Percentiles rank a stretch among this genome's conserved stretches.
Evolutionary conservation across 352 stramenopile species (phyloP).

Genomic region (Phytophthora palmivora): DNA sequence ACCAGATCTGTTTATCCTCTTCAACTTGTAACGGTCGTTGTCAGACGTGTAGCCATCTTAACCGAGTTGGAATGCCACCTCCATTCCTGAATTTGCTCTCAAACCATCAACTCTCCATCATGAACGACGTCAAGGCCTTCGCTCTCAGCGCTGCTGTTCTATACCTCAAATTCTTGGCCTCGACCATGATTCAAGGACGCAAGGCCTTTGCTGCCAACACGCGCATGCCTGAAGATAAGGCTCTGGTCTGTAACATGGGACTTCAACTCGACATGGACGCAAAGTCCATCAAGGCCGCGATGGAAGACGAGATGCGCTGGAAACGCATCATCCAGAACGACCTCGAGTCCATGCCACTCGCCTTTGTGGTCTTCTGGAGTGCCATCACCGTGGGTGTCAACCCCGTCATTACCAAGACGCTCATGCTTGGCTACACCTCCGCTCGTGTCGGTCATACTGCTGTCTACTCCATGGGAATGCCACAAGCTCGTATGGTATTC

Average conservation of each 20-base stretch:
- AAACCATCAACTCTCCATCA: neutral
- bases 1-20: neutral
- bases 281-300: conserved; percentile 34
- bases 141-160: conserved; percentile 52
- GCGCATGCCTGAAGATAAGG: conserved; percentile 52
- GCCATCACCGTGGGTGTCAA: conserved; percentile 48
- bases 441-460: conserved; percentile 48
- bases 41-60: conserved; percentile 5
- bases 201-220: conserved; percentile 55
- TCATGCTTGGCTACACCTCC: conserved; percentile 51
- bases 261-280: conserved; percentile 35
- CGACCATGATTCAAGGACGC: conserved; percentile 52
- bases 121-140: conserved; percentile 44
- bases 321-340: conserved; percentile 68
- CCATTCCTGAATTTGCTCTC: conserved; percentile 26
- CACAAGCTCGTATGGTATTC: conserved; percentile 31
- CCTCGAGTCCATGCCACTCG: conserved; percentile 63
- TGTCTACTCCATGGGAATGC: conserved; percentile 50
- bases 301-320: conserved; percentile 55
- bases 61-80: no score
- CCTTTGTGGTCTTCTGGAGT: conserved; percentile 51
- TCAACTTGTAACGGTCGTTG: conserved; percentile 7
- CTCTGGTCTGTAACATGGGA: conserved; percentile 36
- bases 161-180: conserved; percentile 69
- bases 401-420: conserved; percentile 34